A percentile compares a stretch with the other conserved stretches of the same genome.
Evolutionary conservation across 371 early-diverging fungal genomes (phyloP).

Genomic region (Apophysomyces ossiformis): DNA sequence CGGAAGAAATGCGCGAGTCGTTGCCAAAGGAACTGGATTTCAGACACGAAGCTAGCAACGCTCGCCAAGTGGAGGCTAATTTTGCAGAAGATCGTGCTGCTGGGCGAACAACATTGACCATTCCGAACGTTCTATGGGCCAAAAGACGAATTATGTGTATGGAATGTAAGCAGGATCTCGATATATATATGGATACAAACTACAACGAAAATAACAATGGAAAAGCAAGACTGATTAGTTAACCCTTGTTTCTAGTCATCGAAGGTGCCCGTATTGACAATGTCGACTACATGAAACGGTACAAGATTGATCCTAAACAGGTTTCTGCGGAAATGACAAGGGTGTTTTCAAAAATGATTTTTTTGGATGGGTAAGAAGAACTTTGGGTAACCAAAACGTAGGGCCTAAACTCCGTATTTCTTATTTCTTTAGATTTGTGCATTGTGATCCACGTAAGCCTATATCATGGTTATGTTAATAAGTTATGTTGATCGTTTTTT

Average conservation of each 20-base stretch:
- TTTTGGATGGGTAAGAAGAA: slow-evolving; percentile 67
- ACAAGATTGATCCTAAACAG: slow-evolving; percentile 71
- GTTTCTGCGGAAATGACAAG: slow-evolving; percentile 78
- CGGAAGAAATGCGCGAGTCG: slow-evolving; percentile 83
- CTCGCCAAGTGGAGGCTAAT: slow-evolving; percentile 61
- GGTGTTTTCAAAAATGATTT: slow-evolving; percentile 92
- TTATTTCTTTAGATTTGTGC: slow-evolving; percentile 56
- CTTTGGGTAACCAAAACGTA: no score
- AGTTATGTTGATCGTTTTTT: no score
- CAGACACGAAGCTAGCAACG: slow-evolving; percentile 76
- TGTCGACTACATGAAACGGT: slow-evolving; percentile 62
- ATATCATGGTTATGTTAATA: background rate
- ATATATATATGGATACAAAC: no score
- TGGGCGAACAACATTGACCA: slow-evolving; percentile 49
- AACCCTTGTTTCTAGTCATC: slow-evolving; percentile 44
- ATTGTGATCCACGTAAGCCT: slow-evolving; percentile 77
- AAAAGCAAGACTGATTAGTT: background rate
- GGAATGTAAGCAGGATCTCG: slow-evolving; percentile 64
- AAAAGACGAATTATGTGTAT: slow-evolving; percentile 69
- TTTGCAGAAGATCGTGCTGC: slow-evolving; percentile 49
- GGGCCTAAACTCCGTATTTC: background rate
- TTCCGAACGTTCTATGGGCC: slow-evolving; percentile 75
- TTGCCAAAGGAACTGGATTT: slow-evolving; percentile 92
- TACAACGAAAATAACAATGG: background rate
- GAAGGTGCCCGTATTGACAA: slow-evolving; percentile 82